Conservation (phyloP, 1,284 basidiomycete genomes). For the Cutaneotrichosporon dermatis region DNA sequence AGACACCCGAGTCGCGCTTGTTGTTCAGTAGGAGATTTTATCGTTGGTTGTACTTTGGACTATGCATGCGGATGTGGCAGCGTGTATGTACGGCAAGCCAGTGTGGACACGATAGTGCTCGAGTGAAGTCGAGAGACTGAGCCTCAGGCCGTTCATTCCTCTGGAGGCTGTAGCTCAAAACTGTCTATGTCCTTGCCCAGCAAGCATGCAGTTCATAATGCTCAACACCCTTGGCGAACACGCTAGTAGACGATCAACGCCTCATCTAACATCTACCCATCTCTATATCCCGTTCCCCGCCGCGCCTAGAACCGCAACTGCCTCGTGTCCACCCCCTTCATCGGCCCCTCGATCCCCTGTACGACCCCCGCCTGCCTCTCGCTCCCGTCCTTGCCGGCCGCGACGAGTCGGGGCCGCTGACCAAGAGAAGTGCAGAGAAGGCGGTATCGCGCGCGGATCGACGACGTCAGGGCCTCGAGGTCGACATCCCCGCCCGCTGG, state of each 20-base stretch:
- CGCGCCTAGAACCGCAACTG: conserved; percentile 36
- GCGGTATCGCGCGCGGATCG: conserved; percentile 84
- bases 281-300: background rate
- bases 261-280: too few relatives aligned
- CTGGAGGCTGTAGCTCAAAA: too few relatives aligned
- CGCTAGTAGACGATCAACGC: too few relatives aligned
- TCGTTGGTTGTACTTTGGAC: conserved; percentile 2
- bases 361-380: conserved; percentile 21
- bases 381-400: conserved; percentile 18
- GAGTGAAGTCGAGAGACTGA: too few relatives aligned
- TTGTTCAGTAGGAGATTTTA: too few relatives aligned
- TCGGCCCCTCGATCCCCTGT: conserved; percentile 43
- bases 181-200: too few relatives aligned
- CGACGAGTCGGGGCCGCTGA: conserved; percentile 56
- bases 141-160: too few relatives aligned
- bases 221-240: too few relatives aligned
- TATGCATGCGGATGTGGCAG: background rate
- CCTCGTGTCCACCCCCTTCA: conserved; percentile 47
- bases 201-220: too few relatives aligned
- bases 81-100: background rate
- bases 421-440: conserved; percentile 78
- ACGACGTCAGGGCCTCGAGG: conserved; percentile 65
- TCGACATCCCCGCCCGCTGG: conserved; percentile 47
- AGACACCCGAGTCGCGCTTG: too few relatives aligned
- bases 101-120: too few relatives aligned